Conservation (phyloP, 441 rosid genomes). For the Viola pubescens region DNA sequence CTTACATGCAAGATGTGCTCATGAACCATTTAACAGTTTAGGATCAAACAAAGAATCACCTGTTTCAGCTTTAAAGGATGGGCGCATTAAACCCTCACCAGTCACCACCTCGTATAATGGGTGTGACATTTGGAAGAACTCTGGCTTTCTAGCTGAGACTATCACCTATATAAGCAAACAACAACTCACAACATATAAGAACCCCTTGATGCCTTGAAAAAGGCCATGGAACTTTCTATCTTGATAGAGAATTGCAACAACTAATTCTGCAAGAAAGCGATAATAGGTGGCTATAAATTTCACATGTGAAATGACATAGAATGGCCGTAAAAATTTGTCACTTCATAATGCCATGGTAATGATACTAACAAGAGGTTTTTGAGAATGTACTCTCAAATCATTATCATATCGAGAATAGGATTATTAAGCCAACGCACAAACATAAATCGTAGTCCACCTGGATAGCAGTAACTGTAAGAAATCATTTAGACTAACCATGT, state of each 20-base stretch:
- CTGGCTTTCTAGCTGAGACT: conserved; percentile 96
- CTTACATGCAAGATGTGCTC: not conserved
- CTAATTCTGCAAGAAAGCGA: not conserved
- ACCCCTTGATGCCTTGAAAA: not conserved
- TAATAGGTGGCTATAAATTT: not conserved
- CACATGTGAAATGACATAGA: not conserved
- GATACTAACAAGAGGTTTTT: not conserved
- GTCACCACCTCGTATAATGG: conserved; percentile 95
- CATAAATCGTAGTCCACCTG: not conserved
- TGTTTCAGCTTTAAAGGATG: conserved; percentile 82
- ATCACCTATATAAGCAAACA: conserved; percentile 51
- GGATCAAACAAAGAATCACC: conserved; percentile 38
- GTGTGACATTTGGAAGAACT: conserved; percentile 96
- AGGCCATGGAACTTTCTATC: conserved; percentile 2
- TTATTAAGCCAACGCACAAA: conserved; percentile 2
- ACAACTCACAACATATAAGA: conserved; percentile 1
- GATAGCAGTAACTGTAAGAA: conserved; percentile 5
- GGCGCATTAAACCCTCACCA: conserved; percentile 92
- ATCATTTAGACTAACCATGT: conserved; percentile 49
- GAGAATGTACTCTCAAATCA: no score
- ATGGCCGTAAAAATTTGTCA: not conserved
- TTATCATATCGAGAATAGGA: not conserved
- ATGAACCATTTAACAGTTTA: conserved; percentile 4
- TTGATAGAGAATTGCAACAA: not conserved
- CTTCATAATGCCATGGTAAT: not conserved